Evolutionary conservation across 768 basidiomycete genomes (phyloP).

Genomic region (Kwoniella sp.): DNA sequence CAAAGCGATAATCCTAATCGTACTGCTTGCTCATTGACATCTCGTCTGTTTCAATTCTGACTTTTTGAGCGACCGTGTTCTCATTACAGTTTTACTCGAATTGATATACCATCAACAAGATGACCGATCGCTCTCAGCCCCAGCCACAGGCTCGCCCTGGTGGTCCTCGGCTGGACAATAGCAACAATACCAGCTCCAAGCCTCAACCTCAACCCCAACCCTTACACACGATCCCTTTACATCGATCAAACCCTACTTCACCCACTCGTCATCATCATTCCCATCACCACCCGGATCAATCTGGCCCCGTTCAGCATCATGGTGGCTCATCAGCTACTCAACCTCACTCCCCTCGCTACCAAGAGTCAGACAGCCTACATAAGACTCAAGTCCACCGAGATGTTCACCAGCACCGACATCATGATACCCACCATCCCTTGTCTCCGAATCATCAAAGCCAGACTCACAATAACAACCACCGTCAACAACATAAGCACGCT

Average conservation of each 20-base stretch:
- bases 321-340: neutral
- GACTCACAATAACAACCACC: too few relatives aligned
- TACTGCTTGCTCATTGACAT: too few relatives aligned
- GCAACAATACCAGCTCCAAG: neutral
- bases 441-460: neutral
- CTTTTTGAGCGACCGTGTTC: too few relatives aligned
- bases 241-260: neutral
- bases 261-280: conserved; percentile 4
- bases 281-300: neutral
- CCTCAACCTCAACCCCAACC: neutral
- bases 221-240: neutral
- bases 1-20: too few relatives aligned
- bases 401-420: neutral
- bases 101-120: too few relatives aligned
- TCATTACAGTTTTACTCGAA: too few relatives aligned
- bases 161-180: neutral
- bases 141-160: neutral
- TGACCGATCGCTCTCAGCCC: too few relatives aligned
- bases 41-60: too few relatives aligned
- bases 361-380: neutral
- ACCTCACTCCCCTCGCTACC: neutral
- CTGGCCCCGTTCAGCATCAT: neutral
- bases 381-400: too few relatives aligned
- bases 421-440: neutral
- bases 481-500: neutral